Evolutionary conservation across 177 flowering plant species (phyloP), one percentile per base, ranked within the genome.

Genomic region (Vitis hybrid): DNA sequence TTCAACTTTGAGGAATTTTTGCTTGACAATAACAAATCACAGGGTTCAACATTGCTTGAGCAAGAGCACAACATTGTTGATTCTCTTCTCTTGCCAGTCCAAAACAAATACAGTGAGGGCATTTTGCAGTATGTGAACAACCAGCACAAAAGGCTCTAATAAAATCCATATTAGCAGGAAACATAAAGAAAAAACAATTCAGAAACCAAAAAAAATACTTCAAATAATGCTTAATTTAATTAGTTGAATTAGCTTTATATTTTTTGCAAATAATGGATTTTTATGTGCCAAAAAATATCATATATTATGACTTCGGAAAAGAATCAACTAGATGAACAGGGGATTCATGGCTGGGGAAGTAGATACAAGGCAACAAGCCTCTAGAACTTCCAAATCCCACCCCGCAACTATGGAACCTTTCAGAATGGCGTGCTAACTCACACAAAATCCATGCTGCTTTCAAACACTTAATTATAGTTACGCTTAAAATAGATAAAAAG

Each of bases 201-300:
- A 50, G 56, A 47, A 12, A 10, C 56, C n/a, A 47, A 50, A 65
- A 55, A 11, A 65, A 50, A 18, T 28, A 20, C 13, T 64, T n/a
- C 17, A 64, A 15, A 15, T 18, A 33, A 33, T 62, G 6, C 66
- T 8, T 31, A 12, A 20, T 64, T 17, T 22, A 49, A 64, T 33
- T 44, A 24, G 33, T 65, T 65, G 52, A 50, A 56, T 19, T 20
- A 65, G 57, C 68, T 65, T 65, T 51, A 51, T 20, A 33, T 50
- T 51, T 65, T 33, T 9, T 47, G 2, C 24, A 22, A 65, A 22
- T 28, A 65, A 65, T 8, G 33, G 17, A 50, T 51, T 51, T 51
- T 47, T 33, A 47, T 49, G 24, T 15, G 49, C 19, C 22, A 18
- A 17, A 18, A 19, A 19, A 38, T 17, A 17, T 64, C 4, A 33